These are phyloP conservation scores for Arabidopsis hybrid DNA, from an alignment of 441 rosid genomes.

Conservation along the genomic window DNA sequence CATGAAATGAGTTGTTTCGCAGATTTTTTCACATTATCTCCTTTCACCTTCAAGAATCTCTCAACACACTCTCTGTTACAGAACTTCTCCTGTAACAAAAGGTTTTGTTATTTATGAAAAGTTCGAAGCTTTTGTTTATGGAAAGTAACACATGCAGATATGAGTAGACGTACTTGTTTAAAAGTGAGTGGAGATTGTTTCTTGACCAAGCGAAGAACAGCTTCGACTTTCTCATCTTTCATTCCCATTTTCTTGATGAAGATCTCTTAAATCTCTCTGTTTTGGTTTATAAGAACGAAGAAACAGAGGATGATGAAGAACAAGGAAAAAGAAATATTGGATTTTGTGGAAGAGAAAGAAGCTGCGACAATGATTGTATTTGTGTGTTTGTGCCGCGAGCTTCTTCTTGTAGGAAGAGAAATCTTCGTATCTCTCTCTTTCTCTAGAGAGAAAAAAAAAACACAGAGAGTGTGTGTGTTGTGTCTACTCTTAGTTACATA, in stretches of 20 bases:
- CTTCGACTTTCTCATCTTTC: constrained; percentile 66
- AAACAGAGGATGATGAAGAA: not conserved
- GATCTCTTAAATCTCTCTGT: not conserved
- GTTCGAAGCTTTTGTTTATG: constrained; percentile 1
- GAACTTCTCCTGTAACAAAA: constrained; percentile 68
- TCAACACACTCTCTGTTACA: constrained; percentile 81
- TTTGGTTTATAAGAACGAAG: not conserved
- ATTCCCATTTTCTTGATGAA: constrained; percentile 57
- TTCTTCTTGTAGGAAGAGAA: constrained; percentile 13
- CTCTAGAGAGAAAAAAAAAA: not conserved
- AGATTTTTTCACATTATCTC: constrained; percentile 83
- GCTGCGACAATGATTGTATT: constrained; percentile 32
- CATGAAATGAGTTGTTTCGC: constrained; percentile 78
- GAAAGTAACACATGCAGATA: not conserved
- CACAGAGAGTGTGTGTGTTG: constrained; percentile 25
- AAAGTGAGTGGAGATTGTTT: constrained; percentile 76
- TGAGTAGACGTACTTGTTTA: constrained; percentile 62
- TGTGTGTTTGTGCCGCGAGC: constrained; percentile 29
- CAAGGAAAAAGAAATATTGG: not conserved
- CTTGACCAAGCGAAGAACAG: constrained; percentile 66
- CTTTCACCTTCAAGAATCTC: constrained; percentile 78
- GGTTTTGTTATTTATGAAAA: not conserved
- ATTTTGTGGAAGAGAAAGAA: constrained; percentile 8
- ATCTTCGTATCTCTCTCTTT: constrained; percentile 3
- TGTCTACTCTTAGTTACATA: not conserved